Conservation (phyloP, 23 red algal species). For the Agarophyton chilense region DNA sequence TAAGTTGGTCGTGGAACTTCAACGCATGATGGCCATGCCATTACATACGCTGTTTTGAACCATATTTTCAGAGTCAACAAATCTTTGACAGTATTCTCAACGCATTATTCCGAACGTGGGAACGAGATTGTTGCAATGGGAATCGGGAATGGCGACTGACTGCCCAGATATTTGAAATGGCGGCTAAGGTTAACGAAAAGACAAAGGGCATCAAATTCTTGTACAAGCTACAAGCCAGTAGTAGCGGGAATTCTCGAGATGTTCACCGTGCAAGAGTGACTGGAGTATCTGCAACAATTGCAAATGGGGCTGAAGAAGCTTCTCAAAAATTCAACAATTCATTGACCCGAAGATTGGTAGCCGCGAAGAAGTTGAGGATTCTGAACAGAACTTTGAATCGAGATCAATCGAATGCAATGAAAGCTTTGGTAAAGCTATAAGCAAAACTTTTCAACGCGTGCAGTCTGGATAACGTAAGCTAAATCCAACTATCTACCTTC, state of each 20-base stretch:
- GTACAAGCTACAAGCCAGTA: conserved; percentile 67
- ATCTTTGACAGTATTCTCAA: conserved; percentile 90
- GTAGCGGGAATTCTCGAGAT: conserved; percentile 65
- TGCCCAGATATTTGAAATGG: conserved; percentile 63
- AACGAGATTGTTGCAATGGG: conserved; percentile 26
- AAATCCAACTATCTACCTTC: no score
- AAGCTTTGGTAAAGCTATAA: no score
- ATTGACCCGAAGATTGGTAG: conserved; percentile 14
- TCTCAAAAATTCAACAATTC: conserved; percentile 43
- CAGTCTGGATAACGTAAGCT: no score
- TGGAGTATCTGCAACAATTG: conserved; percentile 60
- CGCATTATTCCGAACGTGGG: conserved; percentile 87
- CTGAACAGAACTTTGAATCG: not conserved
- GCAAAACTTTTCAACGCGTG: no score
- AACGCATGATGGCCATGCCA: conserved; percentile 92
- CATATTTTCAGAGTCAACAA: conserved; percentile 65
- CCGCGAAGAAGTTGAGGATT: conserved; percentile 1
- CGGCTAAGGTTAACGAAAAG: conserved; percentile 72
- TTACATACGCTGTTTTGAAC: conserved; percentile 76
- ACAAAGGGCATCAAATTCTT: conserved; percentile 89
- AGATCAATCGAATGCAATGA: not conserved
- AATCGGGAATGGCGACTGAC: not conserved
- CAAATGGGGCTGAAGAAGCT: conserved; percentile 54
- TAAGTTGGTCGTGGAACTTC: conserved; percentile 96
- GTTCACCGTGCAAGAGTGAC: conserved; percentile 90